phyloP scores from a whole-genome alignment of 805 yeast species.

The Debaryomyces prosopidis region DNA sequence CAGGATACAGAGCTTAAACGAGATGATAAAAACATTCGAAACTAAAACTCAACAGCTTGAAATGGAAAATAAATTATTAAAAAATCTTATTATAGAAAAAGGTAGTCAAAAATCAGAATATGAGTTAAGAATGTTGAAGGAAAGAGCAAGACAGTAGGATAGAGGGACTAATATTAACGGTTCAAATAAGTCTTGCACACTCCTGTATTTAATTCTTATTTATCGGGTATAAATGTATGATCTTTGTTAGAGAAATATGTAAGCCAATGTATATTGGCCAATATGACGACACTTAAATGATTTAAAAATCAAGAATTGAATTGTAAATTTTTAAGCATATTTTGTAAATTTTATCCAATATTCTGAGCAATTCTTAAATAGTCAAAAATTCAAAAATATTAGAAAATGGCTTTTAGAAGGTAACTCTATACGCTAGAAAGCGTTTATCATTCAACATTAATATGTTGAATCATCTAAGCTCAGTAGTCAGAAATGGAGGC shows the following conservation, averaged over 20 bases:
- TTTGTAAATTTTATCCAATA: no score
- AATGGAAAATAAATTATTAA: slow-evolving; percentile 61
- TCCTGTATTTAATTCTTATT: neutral
- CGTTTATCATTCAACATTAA: no score
- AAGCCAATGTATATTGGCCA: neutral
- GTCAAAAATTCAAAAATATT: neutral
- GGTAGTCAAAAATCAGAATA: slow-evolving; percentile 43
- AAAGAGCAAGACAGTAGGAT: slow-evolving; percentile 22
- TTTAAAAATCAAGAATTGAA: no score
- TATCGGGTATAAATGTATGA: neutral
- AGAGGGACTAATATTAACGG: neutral
- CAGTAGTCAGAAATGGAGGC: no score
- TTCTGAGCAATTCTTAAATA: no score
- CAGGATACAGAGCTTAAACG: slow-evolving; percentile 43
- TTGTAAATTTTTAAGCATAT: no score
- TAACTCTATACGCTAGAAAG: no score
- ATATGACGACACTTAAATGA: no score
- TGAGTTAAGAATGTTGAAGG: slow-evolving; percentile 35
- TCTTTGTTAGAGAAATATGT: neutral
- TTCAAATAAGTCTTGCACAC: neutral
- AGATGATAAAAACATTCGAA: slow-evolving; percentile 46
- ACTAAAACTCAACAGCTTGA: slow-evolving; percentile 52
- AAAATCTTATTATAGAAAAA: slow-evolving; percentile 53
- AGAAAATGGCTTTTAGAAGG: neutral
- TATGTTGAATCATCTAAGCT: no score